phyloP scores from a whole-genome alignment of 1,284 basidiomycete genomes.

The Apiotrichum brassicae region DNA sequence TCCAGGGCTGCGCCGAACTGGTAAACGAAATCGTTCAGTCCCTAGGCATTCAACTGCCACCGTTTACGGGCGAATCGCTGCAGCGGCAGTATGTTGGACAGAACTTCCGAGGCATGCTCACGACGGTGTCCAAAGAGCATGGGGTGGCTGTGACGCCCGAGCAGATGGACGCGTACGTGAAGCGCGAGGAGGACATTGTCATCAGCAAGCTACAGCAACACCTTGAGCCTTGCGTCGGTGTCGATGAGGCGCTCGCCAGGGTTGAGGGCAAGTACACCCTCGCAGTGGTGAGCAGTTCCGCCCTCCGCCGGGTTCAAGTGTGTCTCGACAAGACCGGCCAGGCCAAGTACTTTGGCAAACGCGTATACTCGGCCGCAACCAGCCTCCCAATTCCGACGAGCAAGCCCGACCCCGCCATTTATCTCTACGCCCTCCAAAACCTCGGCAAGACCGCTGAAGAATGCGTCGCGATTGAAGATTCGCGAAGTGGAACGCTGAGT shows the following conservation, averaged over 20 bases:
- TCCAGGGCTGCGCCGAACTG: slow-evolving; percentile 23
- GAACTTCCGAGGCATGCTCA: slow-evolving; percentile 26
- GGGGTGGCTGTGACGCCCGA: slow-evolving; percentile 10
- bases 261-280: slow-evolving; percentile 10
- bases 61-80: slow-evolving; percentile 17
- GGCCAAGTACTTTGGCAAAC: slow-evolving; percentile 15
- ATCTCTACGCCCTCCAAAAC: slow-evolving; percentile 14
- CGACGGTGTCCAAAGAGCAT: slow-evolving; percentile 15
- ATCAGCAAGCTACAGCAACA: slow-evolving; percentile 11
- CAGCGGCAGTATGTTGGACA: slow-evolving; percentile 23
- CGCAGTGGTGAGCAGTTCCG: slow-evolving; percentile 21
- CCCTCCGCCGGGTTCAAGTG: slow-evolving; percentile 21
- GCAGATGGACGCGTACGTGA: slow-evolving; percentile 19
- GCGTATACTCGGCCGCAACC: slow-evolving; percentile 23
- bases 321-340: slow-evolving; percentile 18
- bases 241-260: slow-evolving; percentile 10
- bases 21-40: slow-evolving; percentile 17
- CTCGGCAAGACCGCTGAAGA: slow-evolving; percentile 10
- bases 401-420: slow-evolving; percentile 30
- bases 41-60: slow-evolving; percentile 2
- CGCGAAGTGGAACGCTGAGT: slow-evolving; percentile 17
- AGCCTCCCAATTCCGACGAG: slow-evolving; percentile 17
- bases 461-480: slow-evolving; percentile 26
- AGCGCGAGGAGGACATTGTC: slow-evolving; percentile 17
- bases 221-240: slow-evolving; percentile 17